phyloP scores from a whole-genome alignment of 2,329 filamentous ascomycete genomes.

The Stachybotrys elegans region DNA sequence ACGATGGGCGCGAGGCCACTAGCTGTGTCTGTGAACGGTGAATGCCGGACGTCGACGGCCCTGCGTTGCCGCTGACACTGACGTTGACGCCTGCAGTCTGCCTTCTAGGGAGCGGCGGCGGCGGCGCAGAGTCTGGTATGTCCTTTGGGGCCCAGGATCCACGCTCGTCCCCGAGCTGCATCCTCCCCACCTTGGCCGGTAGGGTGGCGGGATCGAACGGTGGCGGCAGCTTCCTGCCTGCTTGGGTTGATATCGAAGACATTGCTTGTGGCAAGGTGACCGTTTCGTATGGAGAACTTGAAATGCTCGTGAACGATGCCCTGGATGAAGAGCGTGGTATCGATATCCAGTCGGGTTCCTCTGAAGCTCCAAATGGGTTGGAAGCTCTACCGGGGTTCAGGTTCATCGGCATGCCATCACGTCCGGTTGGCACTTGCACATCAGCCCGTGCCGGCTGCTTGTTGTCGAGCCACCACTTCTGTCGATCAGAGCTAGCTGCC shows the following conservation, averaged over 20 bases:
- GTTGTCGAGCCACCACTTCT: conserved; percentile 67
- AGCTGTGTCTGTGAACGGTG: conserved; percentile 19
- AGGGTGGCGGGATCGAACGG: conserved; percentile 42
- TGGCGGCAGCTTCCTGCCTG: conserved; percentile 46
- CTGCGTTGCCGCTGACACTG: conserved; percentile 9
- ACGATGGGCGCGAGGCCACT: conserved; percentile 28
- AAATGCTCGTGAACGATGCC: conserved; percentile 51
- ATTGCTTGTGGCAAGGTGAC: conserved; percentile 44
- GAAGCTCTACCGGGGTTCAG: conserved; percentile 70
- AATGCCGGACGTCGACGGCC: conserved; percentile 11
- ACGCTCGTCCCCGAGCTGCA: conserved; percentile 37
- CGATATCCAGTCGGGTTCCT: conserved; percentile 81
- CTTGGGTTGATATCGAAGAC: conserved; percentile 39
- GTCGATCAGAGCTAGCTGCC: conserved; percentile 61
- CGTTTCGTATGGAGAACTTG: conserved; percentile 55
- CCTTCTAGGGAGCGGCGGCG: conserved; percentile 40
- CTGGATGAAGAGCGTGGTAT: conserved; percentile 51
- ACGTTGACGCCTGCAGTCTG: conserved; percentile 21
- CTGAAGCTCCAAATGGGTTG: conserved; percentile 73
- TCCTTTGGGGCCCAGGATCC: conserved; percentile 16
- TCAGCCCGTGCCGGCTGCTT: conserved; percentile 71
- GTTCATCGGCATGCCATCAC: conserved; percentile 47
- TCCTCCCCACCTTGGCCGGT: conserved; percentile 39
- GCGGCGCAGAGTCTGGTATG: conserved; percentile 32
- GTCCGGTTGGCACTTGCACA: conserved; percentile 56